Conservation (phyloP, 2,329 filamentous ascomycete species). For the Dothistroma pini region DNA sequence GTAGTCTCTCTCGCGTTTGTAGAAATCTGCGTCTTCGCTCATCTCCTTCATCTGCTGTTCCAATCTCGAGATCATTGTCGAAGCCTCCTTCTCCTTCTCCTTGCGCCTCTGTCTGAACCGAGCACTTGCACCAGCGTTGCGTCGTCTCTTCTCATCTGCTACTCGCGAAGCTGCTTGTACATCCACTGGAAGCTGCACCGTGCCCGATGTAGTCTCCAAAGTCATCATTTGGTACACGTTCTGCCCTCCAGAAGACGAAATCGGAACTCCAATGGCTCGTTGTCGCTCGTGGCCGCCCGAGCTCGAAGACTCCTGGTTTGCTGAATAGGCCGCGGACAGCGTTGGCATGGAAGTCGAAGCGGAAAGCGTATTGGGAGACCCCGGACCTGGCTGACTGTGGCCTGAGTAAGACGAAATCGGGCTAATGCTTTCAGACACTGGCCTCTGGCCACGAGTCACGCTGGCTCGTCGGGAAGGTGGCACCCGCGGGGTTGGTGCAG, state of each 20-base stretch:
- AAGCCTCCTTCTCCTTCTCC: conserved; percentile 72
- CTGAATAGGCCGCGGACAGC: conserved; percentile 19
- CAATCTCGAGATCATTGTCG: conserved; percentile 64
- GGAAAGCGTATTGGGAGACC: conserved; percentile 29
- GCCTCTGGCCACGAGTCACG: conserved; percentile 21
- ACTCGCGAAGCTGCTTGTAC: conserved; percentile 76
- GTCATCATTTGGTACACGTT: conserved; percentile 54
- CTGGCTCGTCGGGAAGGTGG: conserved; percentile 40
- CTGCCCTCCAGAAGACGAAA: conserved; percentile 43
- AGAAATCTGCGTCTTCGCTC: conserved; percentile 66
- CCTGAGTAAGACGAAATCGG: conserved; percentile 49
- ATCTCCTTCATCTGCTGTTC: conserved; percentile 67
- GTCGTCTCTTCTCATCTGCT: conserved; percentile 78
- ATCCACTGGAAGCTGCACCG: conserved; percentile 66
- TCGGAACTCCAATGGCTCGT: conserved; percentile 41
- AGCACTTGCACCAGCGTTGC: conserved; percentile 81
- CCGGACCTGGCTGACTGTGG: conserved; percentile 41
- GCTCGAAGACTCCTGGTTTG: conserved; percentile 7
- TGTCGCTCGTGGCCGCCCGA: conserved; percentile 23
- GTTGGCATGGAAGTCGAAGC: conserved; percentile 22
- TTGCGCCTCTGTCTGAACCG: conserved; percentile 78
- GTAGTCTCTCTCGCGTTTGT: conserved; percentile 68
- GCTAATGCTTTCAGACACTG: conserved; percentile 39
- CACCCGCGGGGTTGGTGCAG: conserved; percentile 36
- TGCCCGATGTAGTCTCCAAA: conserved; percentile 49